These are phyloP conservation scores for Metarhizium album DNA, from an alignment of 2,329 filamentous ascomycete genomes.

Conservation along the genomic window DNA sequence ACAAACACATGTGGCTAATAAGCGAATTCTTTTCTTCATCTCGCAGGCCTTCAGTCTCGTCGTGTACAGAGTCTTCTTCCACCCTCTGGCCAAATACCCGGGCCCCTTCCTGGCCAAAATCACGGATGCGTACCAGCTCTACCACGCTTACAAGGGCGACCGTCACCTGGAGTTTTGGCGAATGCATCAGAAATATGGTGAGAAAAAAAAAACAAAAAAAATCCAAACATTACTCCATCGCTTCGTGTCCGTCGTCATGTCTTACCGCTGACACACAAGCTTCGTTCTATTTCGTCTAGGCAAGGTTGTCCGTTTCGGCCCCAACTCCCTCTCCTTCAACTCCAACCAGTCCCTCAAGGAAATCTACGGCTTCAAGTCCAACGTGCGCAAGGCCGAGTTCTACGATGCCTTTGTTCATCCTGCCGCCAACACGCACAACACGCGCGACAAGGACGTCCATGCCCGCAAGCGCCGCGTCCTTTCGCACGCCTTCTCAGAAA, in stretches of 20 bases:
- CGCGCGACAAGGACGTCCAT: constrained; percentile 56
- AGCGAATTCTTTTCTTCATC: not conserved
- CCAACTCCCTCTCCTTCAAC: constrained; percentile 71
- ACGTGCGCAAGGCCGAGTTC: constrained; percentile 59
- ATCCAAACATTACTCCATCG: not conserved
- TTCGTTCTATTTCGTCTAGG: no score
- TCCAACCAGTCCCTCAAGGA: constrained; percentile 55
- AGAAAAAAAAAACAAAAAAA: constrained; percentile 3
- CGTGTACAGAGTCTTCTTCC: constrained; percentile 50
- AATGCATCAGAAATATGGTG: constrained; percentile 62
- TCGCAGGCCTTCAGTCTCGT: constrained; percentile 29
- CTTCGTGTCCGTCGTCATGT: no score
- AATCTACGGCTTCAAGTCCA: constrained; percentile 53
- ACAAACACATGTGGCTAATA: not conserved
- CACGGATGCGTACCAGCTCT: constrained; percentile 56
- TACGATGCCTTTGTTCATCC: constrained; percentile 65
- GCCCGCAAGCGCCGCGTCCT: constrained; percentile 61
- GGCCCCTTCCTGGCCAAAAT: constrained; percentile 53
- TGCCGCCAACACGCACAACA: constrained; percentile 62
- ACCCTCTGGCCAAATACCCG: constrained; percentile 54
- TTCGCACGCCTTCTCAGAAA: constrained; percentile 60
- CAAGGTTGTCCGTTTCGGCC: constrained; percentile 64
- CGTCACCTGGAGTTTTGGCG: constrained; percentile 63
- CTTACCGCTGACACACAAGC: not conserved
- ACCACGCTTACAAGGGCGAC: constrained; percentile 64